These are phyloP conservation scores for Pelomyxa schiedti DNA, from an alignment of 78 protist genomes.

Conservation along the genomic window DNA sequence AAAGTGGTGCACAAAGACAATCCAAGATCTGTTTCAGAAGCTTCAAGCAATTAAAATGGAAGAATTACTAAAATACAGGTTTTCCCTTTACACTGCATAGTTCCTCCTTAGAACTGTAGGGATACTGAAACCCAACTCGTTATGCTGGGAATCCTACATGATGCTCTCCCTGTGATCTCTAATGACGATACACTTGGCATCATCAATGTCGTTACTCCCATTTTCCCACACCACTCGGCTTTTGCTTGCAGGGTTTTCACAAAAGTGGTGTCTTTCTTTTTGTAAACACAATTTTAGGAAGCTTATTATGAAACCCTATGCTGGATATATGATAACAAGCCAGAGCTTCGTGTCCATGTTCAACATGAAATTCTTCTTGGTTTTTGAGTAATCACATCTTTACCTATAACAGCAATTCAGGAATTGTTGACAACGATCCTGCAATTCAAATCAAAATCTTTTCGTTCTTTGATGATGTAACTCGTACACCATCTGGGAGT, in stretches of 20 bases:
- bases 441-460: no score
- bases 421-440: no score
- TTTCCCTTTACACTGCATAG: no score
- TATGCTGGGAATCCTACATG: constrained; percentile 1
- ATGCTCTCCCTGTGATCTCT: constrained; percentile 5
- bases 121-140: constrained; percentile 28
- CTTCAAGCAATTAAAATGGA: neutral
- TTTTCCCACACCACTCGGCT: neutral
- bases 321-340: neutral
- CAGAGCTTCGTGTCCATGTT: neutral
- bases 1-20: neutral
- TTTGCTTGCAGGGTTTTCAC: neutral
- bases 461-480: no score
- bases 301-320: neutral
- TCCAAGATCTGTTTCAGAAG: neutral
- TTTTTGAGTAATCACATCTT: no score
- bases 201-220: neutral
- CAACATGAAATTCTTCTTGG: no score
- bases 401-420: no score
- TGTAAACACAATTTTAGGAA: neutral
- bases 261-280: neutral
- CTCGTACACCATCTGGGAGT: no score
- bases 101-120: no score
- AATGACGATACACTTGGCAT: neutral
- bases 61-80: no score